Evolutionary conservation across 495 filamentous ascomycete species (phyloP).

Genomic region (Aspergillus haitiensis): DNA sequence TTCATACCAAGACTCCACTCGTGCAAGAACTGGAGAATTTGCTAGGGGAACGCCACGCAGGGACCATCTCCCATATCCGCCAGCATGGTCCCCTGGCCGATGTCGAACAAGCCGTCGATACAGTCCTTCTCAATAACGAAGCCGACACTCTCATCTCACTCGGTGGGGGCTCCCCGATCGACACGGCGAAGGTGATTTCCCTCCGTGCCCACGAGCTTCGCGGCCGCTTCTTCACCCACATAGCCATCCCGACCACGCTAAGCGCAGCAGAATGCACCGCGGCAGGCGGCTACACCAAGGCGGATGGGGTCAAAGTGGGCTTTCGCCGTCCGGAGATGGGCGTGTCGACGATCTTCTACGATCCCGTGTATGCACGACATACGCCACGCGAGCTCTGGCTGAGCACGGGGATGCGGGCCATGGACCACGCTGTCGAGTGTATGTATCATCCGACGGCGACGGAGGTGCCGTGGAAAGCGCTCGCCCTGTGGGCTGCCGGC

Average conservation of each 20-base stretch:
- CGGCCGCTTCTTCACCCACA: conserved; percentile 4
- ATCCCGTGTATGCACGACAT: conserved; percentile 6
- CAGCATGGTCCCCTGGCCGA: conserved; percentile 7
- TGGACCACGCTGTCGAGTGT: conserved; percentile 10
- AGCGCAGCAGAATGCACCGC: conserved; percentile 11
- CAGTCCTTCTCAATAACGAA: background rate
- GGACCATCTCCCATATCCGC: conserved; percentile 5
- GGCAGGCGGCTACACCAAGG: conserved; percentile 2
- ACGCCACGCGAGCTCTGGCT: conserved; percentile 4
- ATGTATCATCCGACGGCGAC: conserved; percentile 6
- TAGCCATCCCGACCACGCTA: conserved; percentile 12
- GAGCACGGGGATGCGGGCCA: conserved; percentile 8
- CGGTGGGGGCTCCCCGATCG: conserved; percentile 9
- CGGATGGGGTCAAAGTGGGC: conserved; percentile 1
- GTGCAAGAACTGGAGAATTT: conserved; percentile 5
- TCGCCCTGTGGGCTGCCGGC: background rate
- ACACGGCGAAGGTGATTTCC: conserved; percentile 8
- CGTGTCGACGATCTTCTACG: conserved; percentile 1
- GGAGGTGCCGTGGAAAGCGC: conserved; percentile 3
- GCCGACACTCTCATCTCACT: conserved; percentile 2
- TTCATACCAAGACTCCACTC: conserved; percentile 10
- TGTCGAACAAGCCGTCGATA: background rate
- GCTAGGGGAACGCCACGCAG: background rate
- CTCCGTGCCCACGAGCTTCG: background rate
- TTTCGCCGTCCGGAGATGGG: background rate